phyloP scores from a whole-genome alignment of 768 basidiomycete genomes.

The Mycena kentingensis region DNA sequence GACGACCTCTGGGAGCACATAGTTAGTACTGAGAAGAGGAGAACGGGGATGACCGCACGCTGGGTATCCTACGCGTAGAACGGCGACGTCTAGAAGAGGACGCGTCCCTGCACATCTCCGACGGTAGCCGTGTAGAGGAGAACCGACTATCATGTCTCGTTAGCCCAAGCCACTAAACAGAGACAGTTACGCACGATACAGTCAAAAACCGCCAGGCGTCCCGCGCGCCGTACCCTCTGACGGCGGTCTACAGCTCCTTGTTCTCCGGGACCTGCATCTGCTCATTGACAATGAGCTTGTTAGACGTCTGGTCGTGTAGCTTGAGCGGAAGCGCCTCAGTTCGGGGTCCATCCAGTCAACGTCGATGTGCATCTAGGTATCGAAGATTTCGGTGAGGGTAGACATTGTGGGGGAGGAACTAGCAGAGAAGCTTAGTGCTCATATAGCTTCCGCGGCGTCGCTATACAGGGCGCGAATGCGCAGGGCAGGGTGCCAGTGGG shows the following conservation, averaged over 20 bases:
- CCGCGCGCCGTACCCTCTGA: conserved; percentile 21
- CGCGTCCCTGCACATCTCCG: conserved; percentile 33
- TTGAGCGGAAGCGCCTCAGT: conserved; percentile 28
- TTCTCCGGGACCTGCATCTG: conserved; percentile 31
- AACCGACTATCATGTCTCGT: too few relatives aligned
- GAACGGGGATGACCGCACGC: conserved; percentile 18
- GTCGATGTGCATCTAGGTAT: conserved; percentile 32
- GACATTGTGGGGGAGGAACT: too few relatives aligned
- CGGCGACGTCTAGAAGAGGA: conserved; percentile 37
- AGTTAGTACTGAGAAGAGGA: too few relatives aligned
- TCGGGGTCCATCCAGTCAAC: conserved; percentile 40
- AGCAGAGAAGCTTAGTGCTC: too few relatives aligned
- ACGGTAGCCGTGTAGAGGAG: conserved; percentile 34
- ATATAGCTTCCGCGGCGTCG: too few relatives aligned
- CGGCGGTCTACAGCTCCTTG: conserved; percentile 25
- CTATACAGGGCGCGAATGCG: too few relatives aligned
- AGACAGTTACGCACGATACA: conserved; percentile 19
- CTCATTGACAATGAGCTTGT: conserved; percentile 36
- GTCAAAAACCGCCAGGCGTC: conserved; percentile 26
- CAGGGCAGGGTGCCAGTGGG: too few relatives aligned
- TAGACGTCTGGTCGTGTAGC: conserved; percentile 38
- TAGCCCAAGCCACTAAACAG: too few relatives aligned
- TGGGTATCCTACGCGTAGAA: conserved; percentile 35
- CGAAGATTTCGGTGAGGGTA: conserved; percentile 15
- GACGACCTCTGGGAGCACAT: conserved; percentile 29